These are phyloP conservation scores for Haematococcus sp. DNA, from an alignment of 139 green algal genomes.

Conservation along the genomic window DNA sequence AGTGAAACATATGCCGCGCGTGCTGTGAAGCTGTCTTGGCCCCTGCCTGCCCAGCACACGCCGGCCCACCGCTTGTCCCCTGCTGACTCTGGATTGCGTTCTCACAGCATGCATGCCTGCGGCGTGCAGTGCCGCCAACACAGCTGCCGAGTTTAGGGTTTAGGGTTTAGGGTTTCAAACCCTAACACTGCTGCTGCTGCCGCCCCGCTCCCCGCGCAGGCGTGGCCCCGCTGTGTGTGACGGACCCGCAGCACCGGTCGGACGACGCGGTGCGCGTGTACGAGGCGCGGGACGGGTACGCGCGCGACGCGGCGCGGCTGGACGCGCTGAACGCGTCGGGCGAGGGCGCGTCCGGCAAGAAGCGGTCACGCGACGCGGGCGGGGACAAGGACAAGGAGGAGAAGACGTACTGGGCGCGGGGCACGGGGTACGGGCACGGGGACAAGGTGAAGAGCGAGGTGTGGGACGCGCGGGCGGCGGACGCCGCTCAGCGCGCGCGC, in stretches of 20 bases:
- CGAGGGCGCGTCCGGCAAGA: slow-evolving; percentile 9
- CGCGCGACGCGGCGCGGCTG: slow-evolving; percentile 31
- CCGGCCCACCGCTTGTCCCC: too few species aligned
- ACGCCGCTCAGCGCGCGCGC: slow-evolving; percentile 58
- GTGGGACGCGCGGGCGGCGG: slow-evolving; percentile 59
- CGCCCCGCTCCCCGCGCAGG: neutral
- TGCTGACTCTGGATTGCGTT: too few species aligned
- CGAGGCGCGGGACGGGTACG: slow-evolving; percentile 25
- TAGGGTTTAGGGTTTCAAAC: too few species aligned
- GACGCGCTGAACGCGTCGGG: slow-evolving; percentile 20
- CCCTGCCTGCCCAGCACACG: too few species aligned
- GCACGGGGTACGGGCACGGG: slow-evolving; percentile 61
- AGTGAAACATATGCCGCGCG: too few species aligned
- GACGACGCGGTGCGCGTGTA: slow-evolving; percentile 1
- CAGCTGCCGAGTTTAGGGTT: too few species aligned
- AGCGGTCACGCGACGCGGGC: slow-evolving; percentile 9
- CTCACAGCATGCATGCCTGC: too few species aligned
- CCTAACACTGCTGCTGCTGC: neutral
- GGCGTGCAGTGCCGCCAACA: too few species aligned
- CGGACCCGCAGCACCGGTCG: too few species aligned
- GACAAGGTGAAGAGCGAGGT: slow-evolving; percentile 9
- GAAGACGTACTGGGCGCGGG: slow-evolving; percentile 49
- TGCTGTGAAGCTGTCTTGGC: too few species aligned
- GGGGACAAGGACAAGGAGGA: too few species aligned
- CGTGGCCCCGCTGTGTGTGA: too few species aligned